Percentiles rank a stretch among this genome's conserved stretches.
phyloP scores from a whole-genome alignment of 2,329 filamentous ascomycete species.

The Colletotrichum gloeosporioides region DNA sequence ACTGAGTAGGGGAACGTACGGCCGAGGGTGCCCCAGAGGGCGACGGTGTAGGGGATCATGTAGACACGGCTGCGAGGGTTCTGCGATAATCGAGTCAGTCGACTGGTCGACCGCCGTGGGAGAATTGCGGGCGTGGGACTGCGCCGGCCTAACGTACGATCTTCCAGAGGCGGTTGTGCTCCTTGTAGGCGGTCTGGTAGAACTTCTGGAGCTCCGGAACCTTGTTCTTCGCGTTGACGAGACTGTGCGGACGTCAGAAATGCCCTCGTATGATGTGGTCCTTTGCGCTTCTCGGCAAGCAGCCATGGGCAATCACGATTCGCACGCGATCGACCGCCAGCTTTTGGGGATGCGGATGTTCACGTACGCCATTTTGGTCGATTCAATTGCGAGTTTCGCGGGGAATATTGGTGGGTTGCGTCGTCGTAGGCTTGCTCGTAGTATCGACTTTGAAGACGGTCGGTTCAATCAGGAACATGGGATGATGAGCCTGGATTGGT shows the following conservation, averaged over 20 bases:
- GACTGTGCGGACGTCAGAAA: conserved; percentile 44
- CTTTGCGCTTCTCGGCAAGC: neutral
- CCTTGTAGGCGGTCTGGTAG: conserved; percentile 76
- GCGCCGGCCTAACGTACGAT: conserved; percentile 66
- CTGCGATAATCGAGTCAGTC: conserved; percentile 41
- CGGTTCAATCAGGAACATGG: conserved; percentile 22
- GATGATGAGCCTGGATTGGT: conserved; percentile 18
- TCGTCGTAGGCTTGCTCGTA: conserved; percentile 16
- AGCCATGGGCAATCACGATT: conserved; percentile 26
- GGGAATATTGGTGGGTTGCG: conserved; percentile 26
- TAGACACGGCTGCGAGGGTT: conserved; percentile 68
- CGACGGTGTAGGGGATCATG: conserved; percentile 71
- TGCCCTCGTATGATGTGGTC: conserved; percentile 16
- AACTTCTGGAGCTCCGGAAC: conserved; percentile 77
- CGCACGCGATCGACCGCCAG: neutral
- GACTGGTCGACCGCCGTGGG: neutral
- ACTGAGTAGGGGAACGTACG: conserved; percentile 52
- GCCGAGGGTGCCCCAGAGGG: conserved; percentile 67
- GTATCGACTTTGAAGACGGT: conserved; percentile 31
- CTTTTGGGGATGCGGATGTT: neutral
- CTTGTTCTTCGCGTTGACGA: conserved; percentile 77
- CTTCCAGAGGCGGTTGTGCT: conserved; percentile 74
- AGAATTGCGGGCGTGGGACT: neutral
- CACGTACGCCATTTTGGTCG: conserved; percentile 47
- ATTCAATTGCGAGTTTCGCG: conserved; percentile 27